phyloP scores from a whole-genome alignment of 257 asterid species.

The Solanum paucissectum region DNA sequence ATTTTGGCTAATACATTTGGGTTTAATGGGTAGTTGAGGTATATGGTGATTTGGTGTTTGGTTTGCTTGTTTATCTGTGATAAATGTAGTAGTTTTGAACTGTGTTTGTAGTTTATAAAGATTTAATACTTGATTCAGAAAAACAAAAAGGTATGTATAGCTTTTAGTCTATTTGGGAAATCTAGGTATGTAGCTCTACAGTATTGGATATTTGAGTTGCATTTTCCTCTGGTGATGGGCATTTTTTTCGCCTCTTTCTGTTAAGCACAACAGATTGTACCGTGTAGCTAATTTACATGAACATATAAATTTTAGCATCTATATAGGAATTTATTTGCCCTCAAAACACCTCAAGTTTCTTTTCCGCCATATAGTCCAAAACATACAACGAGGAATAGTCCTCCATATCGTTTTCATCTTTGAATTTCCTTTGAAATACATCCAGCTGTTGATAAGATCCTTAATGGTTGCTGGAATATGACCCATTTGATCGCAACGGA shows the following conservation, averaged over 20 bases:
- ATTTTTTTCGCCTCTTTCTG: neutral
- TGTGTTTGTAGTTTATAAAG: neutral
- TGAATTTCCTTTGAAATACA: neutral
- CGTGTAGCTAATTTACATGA: neutral
- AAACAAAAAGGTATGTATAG: neutral
- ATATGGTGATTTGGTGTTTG: neutral
- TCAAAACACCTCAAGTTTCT: neutral
- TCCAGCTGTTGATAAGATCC: neutral
- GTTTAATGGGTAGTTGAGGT: neutral
- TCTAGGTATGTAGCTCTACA: neutral
- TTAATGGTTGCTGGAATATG: neutral
- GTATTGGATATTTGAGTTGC: neutral
- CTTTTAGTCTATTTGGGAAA: neutral
- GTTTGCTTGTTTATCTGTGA: neutral
- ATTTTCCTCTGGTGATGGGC: neutral
- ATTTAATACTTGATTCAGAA: neutral
- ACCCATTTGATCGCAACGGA: neutral
- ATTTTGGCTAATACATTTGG: neutral
- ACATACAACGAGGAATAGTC: neutral
- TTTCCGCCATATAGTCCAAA: neutral
- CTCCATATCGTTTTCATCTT: neutral
- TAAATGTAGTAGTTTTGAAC: neutral
- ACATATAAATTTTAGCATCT: neutral
- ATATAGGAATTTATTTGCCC: neutral
- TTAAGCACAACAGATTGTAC: neutral